Percentiles rank a stretch among this genome's conserved stretches.
These are phyloP conservation scores for Lipomyces chichibuensis DNA, from an alignment of 805 yeast species.

Conservation along the genomic window DNA sequence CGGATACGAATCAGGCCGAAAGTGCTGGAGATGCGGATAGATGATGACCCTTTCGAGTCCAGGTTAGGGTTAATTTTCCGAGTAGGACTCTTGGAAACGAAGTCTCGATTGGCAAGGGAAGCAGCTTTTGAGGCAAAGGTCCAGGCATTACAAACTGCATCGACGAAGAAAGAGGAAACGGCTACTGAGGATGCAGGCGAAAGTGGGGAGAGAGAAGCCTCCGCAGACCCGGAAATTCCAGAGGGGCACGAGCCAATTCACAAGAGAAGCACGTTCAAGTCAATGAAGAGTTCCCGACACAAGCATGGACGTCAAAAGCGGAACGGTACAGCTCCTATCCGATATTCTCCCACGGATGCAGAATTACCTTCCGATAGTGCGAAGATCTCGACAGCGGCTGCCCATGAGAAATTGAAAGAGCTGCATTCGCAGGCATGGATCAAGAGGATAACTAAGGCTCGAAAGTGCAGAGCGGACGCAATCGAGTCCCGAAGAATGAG, in stretches of 20 bases:
- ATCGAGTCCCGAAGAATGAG: constrained; percentile 37
- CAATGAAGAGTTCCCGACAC: constrained; percentile 20
- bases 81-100: constrained; percentile 61
- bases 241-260: background rate
- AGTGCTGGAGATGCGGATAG: constrained; percentile 65
- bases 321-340: constrained; percentile 9
- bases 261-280: constrained; percentile 17
- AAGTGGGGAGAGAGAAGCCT: background rate
- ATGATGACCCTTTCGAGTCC: constrained; percentile 88
- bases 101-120: constrained; percentile 57
- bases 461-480: constrained; percentile 43
- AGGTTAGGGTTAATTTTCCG: constrained; percentile 67
- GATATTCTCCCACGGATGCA: constrained; percentile 35
- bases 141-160: constrained; percentile 31
- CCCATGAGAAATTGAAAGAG: constrained; percentile 49
- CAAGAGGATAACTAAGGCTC: constrained; percentile 53
- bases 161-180: background rate
- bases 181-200: background rate
- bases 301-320: constrained; percentile 7
- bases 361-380: constrained; percentile 29
- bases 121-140: constrained; percentile 48
- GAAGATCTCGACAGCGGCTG: constrained; percentile 41
- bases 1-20: constrained; percentile 57
- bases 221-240: background rate
- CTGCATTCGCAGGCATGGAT: constrained; percentile 72